Base-by-base conservation (phyloP, 2,329 filamentous ascomycete species). In the Verticillium albo-atrum region DNA sequence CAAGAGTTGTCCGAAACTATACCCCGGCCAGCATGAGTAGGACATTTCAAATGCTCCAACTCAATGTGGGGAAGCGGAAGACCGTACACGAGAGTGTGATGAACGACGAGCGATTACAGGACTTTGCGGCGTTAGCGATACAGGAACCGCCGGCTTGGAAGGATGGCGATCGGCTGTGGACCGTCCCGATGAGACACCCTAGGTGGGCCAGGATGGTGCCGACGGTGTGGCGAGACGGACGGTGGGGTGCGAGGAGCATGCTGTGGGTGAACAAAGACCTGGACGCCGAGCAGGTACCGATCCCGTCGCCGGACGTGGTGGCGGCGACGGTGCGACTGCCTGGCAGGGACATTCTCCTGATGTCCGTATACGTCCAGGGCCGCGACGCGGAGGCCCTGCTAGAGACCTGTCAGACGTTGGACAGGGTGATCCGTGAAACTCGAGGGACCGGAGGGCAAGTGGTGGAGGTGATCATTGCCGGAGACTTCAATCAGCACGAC, bases 1-100 rank as follows among this genome's bases (percentile, higher is more conserved):
- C 59, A 64, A 57, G 57, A 68, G 59, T 50, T 68, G 62, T 58
- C 23, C 53, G 60, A 61, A 54, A 52, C 63, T 66, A 28, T 67
- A 61, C 53, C 64, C 61, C 9, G n/a, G 57, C 47, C 52, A 27
- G 2, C 15, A 69, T 67, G 61, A 66, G 37, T 66, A 66, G 35
- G 23, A 50, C 56, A 17, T 57, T 64, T 17, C 60, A 56, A 32
- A 57, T 66, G 3, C 55, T 66, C n/a, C 59, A 65, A 56, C 61
- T 61, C 7, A 66, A 66, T 34, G 54, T 65, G 3, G 32, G 34
- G 51, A 65, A 66, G 56, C 20, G 51, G 50, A 60, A 54, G 30
- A 34, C 52, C 27, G 47, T 65, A 35, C 58, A 65, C 27, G 57
- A 66, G 15, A 66, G 62, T 25, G 55, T 66, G 35, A 64, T 65